Evolutionary conservation across 139 green algal genomes (phyloP), one percentile per base, ranked within the genome.

Genomic region (Cymbomonas tetramitiformis): DNA sequence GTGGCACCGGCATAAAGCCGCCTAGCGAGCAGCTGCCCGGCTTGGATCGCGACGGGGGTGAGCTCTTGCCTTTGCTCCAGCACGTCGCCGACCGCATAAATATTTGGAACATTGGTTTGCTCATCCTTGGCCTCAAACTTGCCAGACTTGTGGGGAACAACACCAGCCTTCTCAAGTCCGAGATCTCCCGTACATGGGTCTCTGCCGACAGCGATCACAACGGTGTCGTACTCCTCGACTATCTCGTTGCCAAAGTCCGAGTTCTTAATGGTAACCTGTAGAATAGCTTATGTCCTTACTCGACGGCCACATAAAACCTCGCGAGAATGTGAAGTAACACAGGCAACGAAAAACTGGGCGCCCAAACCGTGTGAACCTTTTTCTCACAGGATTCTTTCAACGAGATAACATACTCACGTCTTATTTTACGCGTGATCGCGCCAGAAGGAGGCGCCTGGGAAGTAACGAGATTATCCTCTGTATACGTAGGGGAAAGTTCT

Each of bases 171-270:
- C 24, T 62, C 51, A 36, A 80, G 58, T 32, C 61, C 61, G 6
- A 83, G 52, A 18, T 74, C 49, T 2, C 44, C 29, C 3, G 73
- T 81, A 9, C 53, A 31, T 0, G 76, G 62, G 4, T 70, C 30
- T 5, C 76, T 46, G 0, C 76, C 73, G 21, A 81, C 69, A 2
- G 76, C 76, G 38, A 81, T 53, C 15, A 83, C 30, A 18, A 83
- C 76, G 18, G 76, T 83, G 67, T 83, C 73, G 32, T 68, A 83
- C 26, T 51, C 46, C 38, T 73, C 57, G 1, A 46, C 32, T 38
- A 46, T 40, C 43, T 73, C 67, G 38, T 56, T 53, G 2, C 55
- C 64, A 24, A 64, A 68, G 36, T 70, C 58, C 29, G 68, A 36
- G 36, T 70, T 73, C 65, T 71, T 73, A 28, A 61, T 65, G 21